phyloP scores from a whole-genome alignment of 73 alveolate species.

The Symbiodinium natans region DNA sequence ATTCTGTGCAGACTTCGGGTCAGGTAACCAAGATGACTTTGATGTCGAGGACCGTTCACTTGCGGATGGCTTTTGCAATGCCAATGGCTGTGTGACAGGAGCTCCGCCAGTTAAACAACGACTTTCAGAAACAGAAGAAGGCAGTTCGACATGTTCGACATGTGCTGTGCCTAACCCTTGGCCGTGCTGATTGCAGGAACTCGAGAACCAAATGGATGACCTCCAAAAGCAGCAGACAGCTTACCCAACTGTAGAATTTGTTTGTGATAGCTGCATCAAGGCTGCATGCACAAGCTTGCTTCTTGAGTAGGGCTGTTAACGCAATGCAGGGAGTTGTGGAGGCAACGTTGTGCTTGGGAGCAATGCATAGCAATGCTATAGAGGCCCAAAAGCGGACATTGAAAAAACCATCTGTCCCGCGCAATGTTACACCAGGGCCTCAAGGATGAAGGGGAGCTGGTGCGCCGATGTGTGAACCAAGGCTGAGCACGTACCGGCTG shows the following conservation, averaged over 20 bases:
- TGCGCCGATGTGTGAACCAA: background rate
- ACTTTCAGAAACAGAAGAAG: constrained; percentile 72
- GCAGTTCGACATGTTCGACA: background rate
- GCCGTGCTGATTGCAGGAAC: background rate
- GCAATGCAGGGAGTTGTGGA: too few relatives aligned
- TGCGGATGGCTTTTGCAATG: background rate
- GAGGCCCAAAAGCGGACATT: too few relatives aligned
- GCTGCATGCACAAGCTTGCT: too few relatives aligned
- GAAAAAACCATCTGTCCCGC: too few relatives aligned
- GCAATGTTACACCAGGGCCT: too few relatives aligned
- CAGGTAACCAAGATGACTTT: constrained; percentile 23
- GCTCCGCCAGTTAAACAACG: constrained; percentile 63
- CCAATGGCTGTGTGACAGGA: background rate
- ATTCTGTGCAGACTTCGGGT: too few relatives aligned
- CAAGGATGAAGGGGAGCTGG: too few relatives aligned
- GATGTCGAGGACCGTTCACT: constrained; percentile 48
- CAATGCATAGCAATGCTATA: too few relatives aligned
- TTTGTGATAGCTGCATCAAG: too few relatives aligned
- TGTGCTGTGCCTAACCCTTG: background rate
- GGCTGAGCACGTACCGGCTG: constrained; percentile 47
- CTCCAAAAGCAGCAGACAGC: constrained; percentile 24
- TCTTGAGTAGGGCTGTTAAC: too few relatives aligned
- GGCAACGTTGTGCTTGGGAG: too few relatives aligned
- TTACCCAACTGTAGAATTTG: background rate
- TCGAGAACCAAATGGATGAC: constrained; percentile 44